A percentile compares a stretch with the other conserved stretches of the same genome.
Evolutionary conservation across 805 yeast genomes (phyloP).

Genomic region (Candida multigemmis): DNA sequence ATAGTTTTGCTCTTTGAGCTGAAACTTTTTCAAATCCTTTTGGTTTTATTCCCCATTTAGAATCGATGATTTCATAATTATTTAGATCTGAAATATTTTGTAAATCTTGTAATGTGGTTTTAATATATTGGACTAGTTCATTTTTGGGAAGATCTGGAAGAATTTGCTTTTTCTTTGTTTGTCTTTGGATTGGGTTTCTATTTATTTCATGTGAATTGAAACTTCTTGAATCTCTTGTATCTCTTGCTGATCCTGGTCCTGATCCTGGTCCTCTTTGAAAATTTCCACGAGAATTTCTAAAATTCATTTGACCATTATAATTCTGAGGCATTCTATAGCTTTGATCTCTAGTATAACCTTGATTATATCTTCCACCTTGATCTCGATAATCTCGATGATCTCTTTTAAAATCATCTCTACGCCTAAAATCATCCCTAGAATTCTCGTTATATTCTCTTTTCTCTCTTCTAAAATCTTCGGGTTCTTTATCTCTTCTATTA

Average conservation of each 20-base stretch:
- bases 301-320: conserved; percentile 1
- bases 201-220: too few relatives aligned
- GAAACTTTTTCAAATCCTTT: conserved; percentile 65
- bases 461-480: too few relatives aligned
- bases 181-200: too few relatives aligned
- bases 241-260: conserved; percentile 1
- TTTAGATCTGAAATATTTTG: conserved; percentile 24
- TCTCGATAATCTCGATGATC: conserved; percentile 5
- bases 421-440: too few relatives aligned
- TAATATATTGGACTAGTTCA: conserved; percentile 10
- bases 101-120: conserved; percentile 14
- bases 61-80: too few relatives aligned
- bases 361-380: too few relatives aligned
- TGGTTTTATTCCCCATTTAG: conserved; percentile 68
- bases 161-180: too few relatives aligned
- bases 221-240: background rate
- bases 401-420: too few relatives aligned
- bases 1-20: conserved; percentile 68
- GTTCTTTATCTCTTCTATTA: too few relatives aligned
- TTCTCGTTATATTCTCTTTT: too few relatives aligned
- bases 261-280: conserved; percentile 1
- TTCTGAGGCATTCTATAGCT: conserved; percentile 1
- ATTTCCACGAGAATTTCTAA: background rate
- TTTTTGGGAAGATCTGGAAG: too few relatives aligned
- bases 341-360: too few relatives aligned